phyloP scores from a whole-genome alignment of 192 early-diverging fungal species.

The Powellomyces hirtus region DNA sequence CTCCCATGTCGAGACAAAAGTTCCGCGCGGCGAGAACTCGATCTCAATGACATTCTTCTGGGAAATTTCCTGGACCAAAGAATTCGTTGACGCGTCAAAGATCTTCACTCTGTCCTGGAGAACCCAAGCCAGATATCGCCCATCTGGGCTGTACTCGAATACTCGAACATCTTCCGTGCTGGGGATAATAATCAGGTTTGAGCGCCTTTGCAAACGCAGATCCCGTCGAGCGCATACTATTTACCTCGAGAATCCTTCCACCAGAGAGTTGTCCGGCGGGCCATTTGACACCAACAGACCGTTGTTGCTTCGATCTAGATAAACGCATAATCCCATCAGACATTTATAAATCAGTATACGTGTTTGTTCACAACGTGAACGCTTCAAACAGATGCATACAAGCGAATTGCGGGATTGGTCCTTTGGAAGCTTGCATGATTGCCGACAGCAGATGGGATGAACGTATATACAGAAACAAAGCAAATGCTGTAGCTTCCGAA shows the following conservation, averaged over 20 bases:
- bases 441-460: no score
- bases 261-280: constrained; percentile 5
- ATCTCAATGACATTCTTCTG: constrained; percentile 75
- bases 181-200: not conserved
- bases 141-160: constrained; percentile 30
- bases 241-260: constrained; percentile 28
- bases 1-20: constrained; percentile 87
- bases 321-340: not conserved
- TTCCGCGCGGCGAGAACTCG: constrained; percentile 88
- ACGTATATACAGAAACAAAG: no score
- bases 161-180: constrained; percentile 21
- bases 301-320: constrained; percentile 20
- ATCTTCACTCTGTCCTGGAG: constrained; percentile 58
- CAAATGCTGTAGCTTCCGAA: no score
- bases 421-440: no score
- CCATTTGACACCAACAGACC: constrained; percentile 21
- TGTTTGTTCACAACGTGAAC: not conserved
- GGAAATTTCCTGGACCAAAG: constrained; percentile 62
- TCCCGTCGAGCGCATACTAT: not conserved
- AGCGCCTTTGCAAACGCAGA: not conserved
- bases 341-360: constrained; percentile 5
- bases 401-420: constrained; percentile 3
- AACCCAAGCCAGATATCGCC: constrained; percentile 27
- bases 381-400: not conserved
- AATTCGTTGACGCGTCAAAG: constrained; percentile 58